Evolutionary conservation across 2,329 filamentous ascomycete genomes (phyloP), one percentile per base, ranked within the genome.

Genomic region (Pyrenochaeta sp.): DNA sequence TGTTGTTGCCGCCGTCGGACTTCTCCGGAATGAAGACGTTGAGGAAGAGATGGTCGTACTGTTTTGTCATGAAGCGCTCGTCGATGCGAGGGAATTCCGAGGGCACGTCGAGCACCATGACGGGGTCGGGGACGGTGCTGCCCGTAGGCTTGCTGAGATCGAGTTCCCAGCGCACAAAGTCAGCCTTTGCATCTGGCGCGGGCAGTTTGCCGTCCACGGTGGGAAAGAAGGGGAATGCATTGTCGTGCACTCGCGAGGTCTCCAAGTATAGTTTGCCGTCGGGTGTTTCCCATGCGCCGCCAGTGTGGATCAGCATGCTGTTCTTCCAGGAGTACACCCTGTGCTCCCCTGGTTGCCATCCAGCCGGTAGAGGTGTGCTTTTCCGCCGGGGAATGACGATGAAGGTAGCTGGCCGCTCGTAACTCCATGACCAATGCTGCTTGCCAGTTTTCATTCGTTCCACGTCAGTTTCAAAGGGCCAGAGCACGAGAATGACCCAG

Each of bases 71-170:
- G 53, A 78, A 73, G 1, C 77, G 69, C 45, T 80, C 77, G 43
- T 80, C 77, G 33, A 79, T 67, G 9, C 76, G 71, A 1, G 75
- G 72, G 49, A 79, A 78, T 45, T 78, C 77, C 4, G 63, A 61
- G 0, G 74, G 72, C 10, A 73, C 51, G 31, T 78, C 68, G 2
- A 77, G 43, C 1, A 76, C 44, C 1, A 74, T 58, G 5, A 54
- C 18, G 1, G 74, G 73, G 31, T 76, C 74, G 0, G 60, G 30
- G 27, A 39, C 5, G 48, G 15, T 64, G 2, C 54, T 63, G 3
- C 52, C 57, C 5, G 33, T 61, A 17, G 59, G 63, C 53, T 27
- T 27, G 60, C 27, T 6, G 35, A 49, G 3, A 55, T 78, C 73
- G 12, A 79, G 46, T 14, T 63, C 53, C 68, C 71, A 78, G 23